These are phyloP conservation scores for Aspergillus sp. DNA, from an alignment of 2,329 filamentous ascomycete genomes.

Conservation along the genomic window DNA sequence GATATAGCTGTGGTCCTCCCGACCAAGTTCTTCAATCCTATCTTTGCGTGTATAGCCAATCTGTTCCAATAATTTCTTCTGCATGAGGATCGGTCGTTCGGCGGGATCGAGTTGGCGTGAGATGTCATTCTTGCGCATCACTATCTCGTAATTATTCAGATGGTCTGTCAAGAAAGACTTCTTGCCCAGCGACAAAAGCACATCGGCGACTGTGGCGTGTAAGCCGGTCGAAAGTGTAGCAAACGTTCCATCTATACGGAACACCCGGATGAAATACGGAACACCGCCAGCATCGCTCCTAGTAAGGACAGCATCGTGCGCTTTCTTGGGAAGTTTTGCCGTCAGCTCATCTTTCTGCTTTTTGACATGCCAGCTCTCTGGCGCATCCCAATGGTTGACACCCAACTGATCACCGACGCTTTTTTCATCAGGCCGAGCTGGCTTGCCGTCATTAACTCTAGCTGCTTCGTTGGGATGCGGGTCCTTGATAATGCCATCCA, in stretches of 20 bases:
- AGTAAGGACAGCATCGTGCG: constrained; percentile 68
- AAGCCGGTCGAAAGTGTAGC: constrained; percentile 83
- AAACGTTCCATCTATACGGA: constrained; percentile 91
- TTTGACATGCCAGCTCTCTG: constrained; percentile 94
- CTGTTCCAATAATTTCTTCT: constrained; percentile 87
- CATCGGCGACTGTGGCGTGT: constrained; percentile 80
- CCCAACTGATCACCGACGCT: constrained; percentile 25
- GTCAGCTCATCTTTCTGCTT: constrained; percentile 49
- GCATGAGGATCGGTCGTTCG: constrained; percentile 84
- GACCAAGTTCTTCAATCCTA: constrained; percentile 85
- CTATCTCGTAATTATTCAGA: constrained; percentile 90
- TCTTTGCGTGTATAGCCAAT: constrained; percentile 87
- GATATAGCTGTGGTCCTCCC: constrained; percentile 96
- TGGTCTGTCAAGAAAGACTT: constrained; percentile 92
- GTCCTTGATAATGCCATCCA: constrained; percentile 84
- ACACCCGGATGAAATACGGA: constrained; percentile 91
- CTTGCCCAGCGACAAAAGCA: constrained; percentile 86
- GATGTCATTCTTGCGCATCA: constrained; percentile 89
- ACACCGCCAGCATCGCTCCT: constrained; percentile 71
- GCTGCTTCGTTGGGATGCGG: constrained; percentile 67
- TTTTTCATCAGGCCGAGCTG: constrained; percentile 30
- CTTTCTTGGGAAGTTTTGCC: constrained; percentile 43
- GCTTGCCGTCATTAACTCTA: constrained; percentile 34
- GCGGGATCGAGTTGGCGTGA: constrained; percentile 74
- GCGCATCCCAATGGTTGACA: constrained; percentile 78